phyloP scores from a whole-genome alignment of 306 rosid genomes.

The Casuarina glauca region DNA sequence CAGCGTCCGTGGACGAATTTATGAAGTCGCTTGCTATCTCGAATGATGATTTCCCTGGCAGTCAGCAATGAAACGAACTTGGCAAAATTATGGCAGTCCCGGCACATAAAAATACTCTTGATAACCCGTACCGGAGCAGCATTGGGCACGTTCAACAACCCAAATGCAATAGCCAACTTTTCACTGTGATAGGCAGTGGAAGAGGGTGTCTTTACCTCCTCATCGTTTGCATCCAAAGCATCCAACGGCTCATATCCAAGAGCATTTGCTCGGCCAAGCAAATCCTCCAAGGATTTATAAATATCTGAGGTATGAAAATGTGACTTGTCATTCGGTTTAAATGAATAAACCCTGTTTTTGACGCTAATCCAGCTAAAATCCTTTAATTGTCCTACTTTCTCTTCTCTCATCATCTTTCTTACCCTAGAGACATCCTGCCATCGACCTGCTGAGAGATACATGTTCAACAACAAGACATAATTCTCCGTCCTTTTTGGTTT shows the following conservation, averaged over 20 bases:
- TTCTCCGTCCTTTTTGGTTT: slow-evolving; percentile 65
- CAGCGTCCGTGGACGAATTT: slow-evolving; percentile 73
- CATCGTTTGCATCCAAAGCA: slow-evolving; percentile 49
- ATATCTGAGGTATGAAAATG: slow-evolving; percentile 36
- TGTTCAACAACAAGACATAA: slow-evolving; percentile 53
- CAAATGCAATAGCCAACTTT: slow-evolving; percentile 74
- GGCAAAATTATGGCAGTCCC: slow-evolving; percentile 75
- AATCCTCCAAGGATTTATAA: slow-evolving; percentile 49
- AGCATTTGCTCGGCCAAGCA: slow-evolving; percentile 53
- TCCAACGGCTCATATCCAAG: slow-evolving; percentile 60
- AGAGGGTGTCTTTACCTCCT: slow-evolving; percentile 41
- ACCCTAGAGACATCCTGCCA: slow-evolving; percentile 67
- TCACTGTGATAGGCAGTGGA: slow-evolving; percentile 66
- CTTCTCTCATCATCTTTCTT: slow-evolving; percentile 69
- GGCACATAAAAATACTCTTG: slow-evolving; percentile 73
- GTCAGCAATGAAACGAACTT: slow-evolving; percentile 53
- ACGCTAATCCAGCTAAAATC: slow-evolving; percentile 96
- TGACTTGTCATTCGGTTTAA: slow-evolving; percentile 60
- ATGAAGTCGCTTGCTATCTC: slow-evolving; percentile 79
- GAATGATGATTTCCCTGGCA: slow-evolving; percentile 65
- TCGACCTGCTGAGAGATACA: slow-evolving; percentile 60
- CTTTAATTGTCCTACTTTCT: slow-evolving; percentile 52
- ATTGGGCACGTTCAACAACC: slow-evolving; percentile 58
- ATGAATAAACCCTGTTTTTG: slow-evolving; percentile 65
- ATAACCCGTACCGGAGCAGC: slow-evolving; percentile 56